Base-by-base conservation (phyloP, 148 eudicot genomes). In the Linanthus parryae region DNA sequence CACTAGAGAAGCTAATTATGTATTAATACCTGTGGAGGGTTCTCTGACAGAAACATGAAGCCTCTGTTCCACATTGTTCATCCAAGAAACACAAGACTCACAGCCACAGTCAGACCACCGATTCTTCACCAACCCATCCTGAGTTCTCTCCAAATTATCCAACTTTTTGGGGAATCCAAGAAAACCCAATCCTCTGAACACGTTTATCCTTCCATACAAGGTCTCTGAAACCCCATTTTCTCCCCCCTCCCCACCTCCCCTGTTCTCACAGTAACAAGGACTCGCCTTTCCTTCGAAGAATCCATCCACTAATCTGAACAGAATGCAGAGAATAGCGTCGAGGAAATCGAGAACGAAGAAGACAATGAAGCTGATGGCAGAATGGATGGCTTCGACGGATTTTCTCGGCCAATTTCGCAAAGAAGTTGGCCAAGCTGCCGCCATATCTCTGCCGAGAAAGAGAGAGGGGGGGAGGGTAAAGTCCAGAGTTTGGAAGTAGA, bases 51-150 rank as follows among this genome's bases (percentile, higher is more conserved):
- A 84, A 68, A 80, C 74, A 71, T 77, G 82, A 68, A 86, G 95
- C 77, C 48, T 75, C 50, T 48, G 63, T 61, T 77, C 64, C 12
- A 31, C 71, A 67, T 38, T 52, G 14, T 31, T 67, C 70, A 71
- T 75, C 87, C 90, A 83, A 7, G 68, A 54, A 52, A 70, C 54
- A 73, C 95, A 86, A 65, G 73, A 49, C 44, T 75, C 71, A 48
- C 95, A 86, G 11, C 82, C 73, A 73, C 95, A 86, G 54, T 86
- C 95, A 23, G 90, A 77, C 95, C 95, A 86, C 44, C 82, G 70
- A 38, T 53, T 67, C 39, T 9, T 26, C 14, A 17, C 38, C 17
- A 36, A 17, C 20, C 39, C 49, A 24, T 13, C 44, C 2, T 42
- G 19, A 27, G 20, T 38, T 45, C 57, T 62, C 42, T 47, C 19